Evolutionary conservation across 495 filamentous ascomycete species (phyloP), one percentile per base, ranked within the genome.

Genomic region (Aspergillus hancockii): DNA sequence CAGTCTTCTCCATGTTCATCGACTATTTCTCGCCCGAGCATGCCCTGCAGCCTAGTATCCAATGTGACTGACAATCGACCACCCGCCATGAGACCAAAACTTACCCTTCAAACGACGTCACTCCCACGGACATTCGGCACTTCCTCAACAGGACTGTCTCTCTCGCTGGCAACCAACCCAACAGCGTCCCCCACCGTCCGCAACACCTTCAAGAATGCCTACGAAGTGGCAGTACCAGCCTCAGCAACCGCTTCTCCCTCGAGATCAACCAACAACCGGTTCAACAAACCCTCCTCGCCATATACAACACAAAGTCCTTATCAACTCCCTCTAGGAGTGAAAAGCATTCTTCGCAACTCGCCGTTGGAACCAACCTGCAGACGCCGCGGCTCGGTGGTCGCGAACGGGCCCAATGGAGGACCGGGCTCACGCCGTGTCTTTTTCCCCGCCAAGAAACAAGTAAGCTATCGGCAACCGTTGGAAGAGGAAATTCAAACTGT

Each of bases 121-220:
- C 69, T 83, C 0, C 75, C 79, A 23, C 69, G 71, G 14, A 77
- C 80, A n/a, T 83, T 81, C 54, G 81, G 83, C 62, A 79, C 72
- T 25, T 82, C 79, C 8, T 75, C 75, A 3, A 83, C 82, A 3
- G 81, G 82, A 32, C 70, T 88, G 55, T 81, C 80, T 23, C 71
- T 86, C 51, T 75, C 83, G 30, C 72, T 83, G 45, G 80, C 85
- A 34, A 71, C 86, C 2, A 80, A 88, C 41, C 77, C 88, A 18
- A 83, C 83, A 31, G 78, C 79, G 10, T 92, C 90, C 8, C 90
- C 90, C 7, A 94, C 90, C 5, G 75, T 85, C 22, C 88, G 90
- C 70, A 95, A 93, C 69, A 95, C 90, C 36, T 87, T 91, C 63
- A 85, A 84, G 32, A 94, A 95, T 70, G 84, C 86, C 56, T 91